A percentile compares a stretch with the other conserved stretches of the same genome.
Conservation (phyloP, 140 eudicot genomes). For the Oenanthe javanica region DNA sequence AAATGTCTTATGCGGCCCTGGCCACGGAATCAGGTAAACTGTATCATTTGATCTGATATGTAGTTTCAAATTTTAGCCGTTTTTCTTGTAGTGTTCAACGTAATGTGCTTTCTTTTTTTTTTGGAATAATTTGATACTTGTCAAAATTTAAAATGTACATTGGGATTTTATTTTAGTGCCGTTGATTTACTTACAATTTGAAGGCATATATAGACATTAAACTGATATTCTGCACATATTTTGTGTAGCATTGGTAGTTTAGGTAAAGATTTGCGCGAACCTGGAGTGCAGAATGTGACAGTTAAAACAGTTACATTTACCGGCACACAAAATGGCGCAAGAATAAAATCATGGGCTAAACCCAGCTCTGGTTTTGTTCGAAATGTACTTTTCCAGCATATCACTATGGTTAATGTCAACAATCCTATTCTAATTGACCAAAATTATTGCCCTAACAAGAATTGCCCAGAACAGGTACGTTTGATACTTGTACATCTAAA, state of each 20-base stretch:
- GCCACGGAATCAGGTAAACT: neutral
- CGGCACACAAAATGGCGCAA: slow-evolving; percentile 3
- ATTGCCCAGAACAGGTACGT: slow-evolving; percentile 7
- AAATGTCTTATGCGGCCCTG: neutral
- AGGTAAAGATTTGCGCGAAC: slow-evolving; percentile 1
- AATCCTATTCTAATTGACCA: slow-evolving; percentile 4
- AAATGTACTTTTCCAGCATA: neutral
- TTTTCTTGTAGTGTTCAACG: no score
- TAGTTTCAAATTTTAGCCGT: no score
- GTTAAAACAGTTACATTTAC: neutral
- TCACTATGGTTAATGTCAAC: slow-evolving; percentile 1
- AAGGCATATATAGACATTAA: no score
- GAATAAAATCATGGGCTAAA: neutral
- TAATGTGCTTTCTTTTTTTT: no score
- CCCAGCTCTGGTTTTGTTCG: neutral
- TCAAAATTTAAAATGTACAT: no score
- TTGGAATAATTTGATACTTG: no score
- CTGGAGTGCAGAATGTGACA: neutral
- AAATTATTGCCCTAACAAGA: slow-evolving; percentile 1
- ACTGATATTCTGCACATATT: no score
- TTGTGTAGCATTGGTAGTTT: neutral
- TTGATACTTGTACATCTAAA: no score
- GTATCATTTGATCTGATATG: neutral
- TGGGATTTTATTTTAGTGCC: no score
- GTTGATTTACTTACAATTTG: no score